phyloP scores from a whole-genome alignment of 352 stramenopile species.

The Phytophthora cryptogea region DNA sequence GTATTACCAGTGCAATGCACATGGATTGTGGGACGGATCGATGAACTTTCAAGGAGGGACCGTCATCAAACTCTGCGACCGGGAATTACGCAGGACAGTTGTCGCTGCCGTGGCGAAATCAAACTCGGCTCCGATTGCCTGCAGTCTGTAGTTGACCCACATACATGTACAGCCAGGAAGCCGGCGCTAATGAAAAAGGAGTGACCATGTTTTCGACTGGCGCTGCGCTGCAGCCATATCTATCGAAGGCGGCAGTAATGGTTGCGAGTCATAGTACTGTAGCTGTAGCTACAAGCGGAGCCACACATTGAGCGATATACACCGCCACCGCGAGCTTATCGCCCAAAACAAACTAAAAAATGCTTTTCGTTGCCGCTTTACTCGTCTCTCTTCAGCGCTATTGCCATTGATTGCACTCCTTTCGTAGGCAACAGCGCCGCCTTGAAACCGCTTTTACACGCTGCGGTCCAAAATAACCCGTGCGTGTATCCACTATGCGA shows the following conservation, averaged over 20 bases:
- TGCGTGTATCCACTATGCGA: conserved; percentile 20
- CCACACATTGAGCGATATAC: too few relatives aligned
- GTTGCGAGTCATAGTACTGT: too few relatives aligned
- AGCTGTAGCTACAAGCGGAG: too few relatives aligned
- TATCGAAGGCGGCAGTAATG: background rate
- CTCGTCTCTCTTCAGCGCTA: too few relatives aligned
- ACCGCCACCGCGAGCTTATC: too few relatives aligned
- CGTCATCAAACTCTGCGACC: conserved; percentile 21
- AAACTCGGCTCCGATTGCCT: background rate
- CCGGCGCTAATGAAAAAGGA: conserved; percentile 3
- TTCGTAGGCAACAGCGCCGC: background rate
- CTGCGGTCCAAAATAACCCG: background rate
- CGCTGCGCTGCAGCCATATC: background rate
- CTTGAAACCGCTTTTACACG: conserved; percentile 1
- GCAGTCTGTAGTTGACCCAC: background rate
- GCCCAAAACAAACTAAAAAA: too few relatives aligned
- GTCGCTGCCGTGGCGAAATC: conserved; percentile 2
- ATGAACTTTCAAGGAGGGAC: background rate
- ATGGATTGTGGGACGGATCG: conserved; percentile 17
- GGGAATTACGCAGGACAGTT: conserved; percentile 10
- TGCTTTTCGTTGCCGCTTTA: too few relatives aligned
- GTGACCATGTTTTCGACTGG: background rate
- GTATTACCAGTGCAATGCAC: background rate
- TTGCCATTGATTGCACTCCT: too few relatives aligned
- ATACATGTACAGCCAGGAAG: background rate